Conservation (phyloP, 2,329 filamentous ascomycete genomes). For the Parascedosporium putredinis region DNA sequence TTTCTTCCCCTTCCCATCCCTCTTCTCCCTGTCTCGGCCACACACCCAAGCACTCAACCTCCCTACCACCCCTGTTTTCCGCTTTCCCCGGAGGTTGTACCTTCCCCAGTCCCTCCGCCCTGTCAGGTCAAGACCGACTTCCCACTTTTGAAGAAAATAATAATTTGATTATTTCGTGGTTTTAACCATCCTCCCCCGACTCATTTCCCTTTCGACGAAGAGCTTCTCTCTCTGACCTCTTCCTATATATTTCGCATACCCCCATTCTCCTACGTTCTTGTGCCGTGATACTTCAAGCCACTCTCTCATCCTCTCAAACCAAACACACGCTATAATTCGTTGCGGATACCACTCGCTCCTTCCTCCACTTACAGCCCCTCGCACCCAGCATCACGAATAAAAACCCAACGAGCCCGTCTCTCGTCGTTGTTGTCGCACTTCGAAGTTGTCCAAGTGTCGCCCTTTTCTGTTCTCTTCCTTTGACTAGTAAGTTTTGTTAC, state of each 20-base stretch:
- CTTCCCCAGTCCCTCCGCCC: neutral
- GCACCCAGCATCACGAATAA: neutral
- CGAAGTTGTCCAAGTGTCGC: too few species aligned
- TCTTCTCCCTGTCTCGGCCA: neutral
- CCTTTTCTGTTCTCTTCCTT: too few species aligned
- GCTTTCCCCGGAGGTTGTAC: neutral
- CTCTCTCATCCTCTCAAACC: too few species aligned
- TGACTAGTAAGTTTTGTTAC: too few species aligned
- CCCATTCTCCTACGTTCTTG: neutral
- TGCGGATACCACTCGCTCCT: neutral
- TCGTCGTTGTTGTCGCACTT: too few species aligned
- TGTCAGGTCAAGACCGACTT: slow-evolving; percentile 1
- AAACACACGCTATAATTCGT: too few species aligned
- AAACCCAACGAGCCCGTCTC: neutral
- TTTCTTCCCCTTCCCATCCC: too few species aligned
- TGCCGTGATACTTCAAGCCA: neutral
- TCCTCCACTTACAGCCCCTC: neutral
- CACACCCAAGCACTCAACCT: neutral
- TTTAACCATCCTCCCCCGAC: neutral
- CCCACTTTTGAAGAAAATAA: too few species aligned
- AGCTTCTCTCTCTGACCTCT: neutral
- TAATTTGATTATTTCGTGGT: neutral
- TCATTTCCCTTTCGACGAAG: neutral
- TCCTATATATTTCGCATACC: neutral
- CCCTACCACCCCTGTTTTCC: slow-evolving; percentile 1